Evolutionary conservation across 1,139 yeast genomes (phyloP).

Genomic region (Taiozyma onychis): DNA sequence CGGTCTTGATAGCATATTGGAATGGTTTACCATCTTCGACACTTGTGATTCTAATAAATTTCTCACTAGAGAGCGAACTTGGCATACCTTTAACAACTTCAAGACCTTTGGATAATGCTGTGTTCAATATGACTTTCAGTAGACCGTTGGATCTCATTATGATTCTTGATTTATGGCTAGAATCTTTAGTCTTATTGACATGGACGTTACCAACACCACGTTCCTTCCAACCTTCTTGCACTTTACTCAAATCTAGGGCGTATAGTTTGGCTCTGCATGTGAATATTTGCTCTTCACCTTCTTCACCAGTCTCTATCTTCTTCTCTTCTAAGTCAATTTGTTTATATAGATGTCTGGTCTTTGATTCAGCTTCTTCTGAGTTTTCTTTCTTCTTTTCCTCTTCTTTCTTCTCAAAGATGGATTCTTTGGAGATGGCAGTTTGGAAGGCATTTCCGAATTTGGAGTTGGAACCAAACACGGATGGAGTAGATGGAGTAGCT

Average conservation of each 20-base stretch:
- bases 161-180: conserved; percentile 43
- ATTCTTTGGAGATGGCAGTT: conserved; percentile 41
- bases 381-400: conserved; percentile 1
- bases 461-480: conserved; percentile 56
- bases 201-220: conserved; percentile 87
- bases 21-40: conserved; percentile 58
- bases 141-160: conserved; percentile 92
- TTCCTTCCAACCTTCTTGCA: conserved; percentile 88
- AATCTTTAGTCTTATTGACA: conserved; percentile 47
- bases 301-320: conserved; percentile 82
- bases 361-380: conserved; percentile 6
- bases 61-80: conserved; percentile 75
- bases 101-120: conserved; percentile 54
- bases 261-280: conserved; percentile 76
- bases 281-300: conserved; percentile 66
- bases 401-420: conserved; percentile 42
- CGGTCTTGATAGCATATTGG: conserved; percentile 78
- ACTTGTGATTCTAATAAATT: conserved; percentile 66
- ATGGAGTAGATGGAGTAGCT: conserved; percentile 14
- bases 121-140: conserved; percentile 74
- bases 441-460: conserved; percentile 55
- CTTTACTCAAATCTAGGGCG: conserved; percentile 58
- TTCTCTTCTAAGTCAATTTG: conserved; percentile 37
- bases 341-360: conserved; percentile 15
- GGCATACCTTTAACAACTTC: conserved; percentile 75